A percentile compares a stretch with the other conserved stretches of the same genome.
Conservation (phyloP, 306 rosid genomes). For the Corylus heterophylla region DNA sequence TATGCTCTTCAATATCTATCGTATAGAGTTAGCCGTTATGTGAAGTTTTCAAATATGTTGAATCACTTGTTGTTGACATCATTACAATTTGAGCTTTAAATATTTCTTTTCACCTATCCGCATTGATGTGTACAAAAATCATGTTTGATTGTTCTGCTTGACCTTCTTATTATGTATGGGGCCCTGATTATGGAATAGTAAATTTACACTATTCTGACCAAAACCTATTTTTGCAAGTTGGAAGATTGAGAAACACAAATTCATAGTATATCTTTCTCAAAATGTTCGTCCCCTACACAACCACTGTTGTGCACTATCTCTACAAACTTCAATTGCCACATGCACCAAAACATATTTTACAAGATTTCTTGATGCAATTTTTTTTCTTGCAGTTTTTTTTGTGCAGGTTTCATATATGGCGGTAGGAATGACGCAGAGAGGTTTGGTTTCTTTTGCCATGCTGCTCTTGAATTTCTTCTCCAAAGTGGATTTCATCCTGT, state of each 20-base stretch:
- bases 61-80: background rate
- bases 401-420: constrained; percentile 78
- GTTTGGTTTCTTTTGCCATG: constrained; percentile 93
- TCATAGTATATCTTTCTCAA: constrained; percentile 8
- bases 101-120: background rate
- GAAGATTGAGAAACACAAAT: no score
- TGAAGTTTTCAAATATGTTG: background rate
- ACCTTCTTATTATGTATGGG: no score
- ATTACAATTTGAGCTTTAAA: background rate
- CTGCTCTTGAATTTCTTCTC: constrained; percentile 89
- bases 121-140: no score
- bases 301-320: constrained; percentile 12
- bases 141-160: no score
- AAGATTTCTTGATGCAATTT: constrained; percentile 13
- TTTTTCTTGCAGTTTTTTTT: constrained; percentile 59
- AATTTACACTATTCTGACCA: no score
- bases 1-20: background rate
- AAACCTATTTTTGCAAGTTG: no score
- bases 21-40: background rate
- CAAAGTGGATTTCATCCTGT: constrained; percentile 90
- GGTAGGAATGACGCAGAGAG: constrained; percentile 81
- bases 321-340: constrained; percentile 21
- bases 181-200: no score
- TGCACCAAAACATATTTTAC: constrained; percentile 20
- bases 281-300: constrained; percentile 11